phyloP scores from a whole-genome alignment of 2,329 filamentous ascomycete genomes.

The Aspergillus pseudotamarii region DNA sequence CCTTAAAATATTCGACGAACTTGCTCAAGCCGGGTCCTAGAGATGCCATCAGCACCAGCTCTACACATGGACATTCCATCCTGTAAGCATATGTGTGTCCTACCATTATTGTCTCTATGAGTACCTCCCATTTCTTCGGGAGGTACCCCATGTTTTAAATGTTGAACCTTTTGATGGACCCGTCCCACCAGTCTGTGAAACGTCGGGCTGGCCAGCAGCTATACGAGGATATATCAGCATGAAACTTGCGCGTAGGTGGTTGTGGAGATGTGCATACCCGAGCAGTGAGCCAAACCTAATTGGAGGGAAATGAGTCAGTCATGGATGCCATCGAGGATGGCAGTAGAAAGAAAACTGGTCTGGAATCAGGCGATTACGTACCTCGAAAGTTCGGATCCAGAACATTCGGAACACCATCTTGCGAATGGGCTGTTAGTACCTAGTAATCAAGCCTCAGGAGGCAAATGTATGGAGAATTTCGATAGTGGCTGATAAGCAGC shows the following conservation, averaged over 20 bases:
- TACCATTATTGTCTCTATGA: constrained; percentile 41
- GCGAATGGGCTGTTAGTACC: constrained; percentile 1
- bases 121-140: constrained; percentile 49
- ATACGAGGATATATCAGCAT: constrained; percentile 15
- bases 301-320: constrained; percentile 17
- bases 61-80: background rate
- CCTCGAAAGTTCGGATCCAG: constrained; percentile 38
- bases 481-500: background rate
- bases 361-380: constrained; percentile 23
- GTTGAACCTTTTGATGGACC: constrained; percentile 46
- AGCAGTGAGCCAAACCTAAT: constrained; percentile 40
- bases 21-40: constrained; percentile 31
- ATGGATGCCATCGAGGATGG: constrained; percentile 8
- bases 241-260: background rate
- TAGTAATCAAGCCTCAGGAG: background rate
- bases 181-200: constrained; percentile 49
- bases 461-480: background rate
- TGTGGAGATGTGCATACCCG: constrained; percentile 33
- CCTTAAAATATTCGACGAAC: constrained; percentile 44
- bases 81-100: constrained; percentile 8
- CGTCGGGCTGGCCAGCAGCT: constrained; percentile 47
- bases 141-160: constrained; percentile 44
- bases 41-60: background rate
- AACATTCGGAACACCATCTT: constrained; percentile 32
- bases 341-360: background rate